Evolutionary conservation across 129 eudicot genomes (phyloP).

Genomic region (Silybum marianum): DNA sequence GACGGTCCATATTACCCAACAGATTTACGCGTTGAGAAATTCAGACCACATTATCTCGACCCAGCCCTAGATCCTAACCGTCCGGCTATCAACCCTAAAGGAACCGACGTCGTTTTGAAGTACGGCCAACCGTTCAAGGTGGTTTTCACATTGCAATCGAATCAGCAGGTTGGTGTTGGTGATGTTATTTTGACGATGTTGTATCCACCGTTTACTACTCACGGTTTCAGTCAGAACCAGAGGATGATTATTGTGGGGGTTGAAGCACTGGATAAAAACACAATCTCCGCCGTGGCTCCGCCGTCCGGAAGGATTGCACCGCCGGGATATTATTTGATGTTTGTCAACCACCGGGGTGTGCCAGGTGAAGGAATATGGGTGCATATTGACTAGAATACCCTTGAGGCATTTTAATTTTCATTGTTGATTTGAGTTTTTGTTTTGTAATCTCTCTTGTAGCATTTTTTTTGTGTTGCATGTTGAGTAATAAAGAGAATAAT

Average conservation of each 20-base stretch:
- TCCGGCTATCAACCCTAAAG: constrained; percentile 32
- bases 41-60: constrained; percentile 70
- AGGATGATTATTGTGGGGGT: constrained; percentile 42
- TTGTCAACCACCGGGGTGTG: constrained; percentile 49
- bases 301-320: constrained; percentile 36
- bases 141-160: neutral
- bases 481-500: too few species aligned
- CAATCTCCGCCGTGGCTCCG: constrained; percentile 27
- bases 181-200: constrained; percentile 49
- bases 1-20: constrained; percentile 48
- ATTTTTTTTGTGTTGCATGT: neutral
- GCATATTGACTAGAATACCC: constrained; percentile 27
- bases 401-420: neutral
- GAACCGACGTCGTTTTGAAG: constrained; percentile 26
- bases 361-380: constrained; percentile 81
- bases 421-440: neutral
- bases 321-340: constrained; percentile 73
- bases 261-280: neutral
- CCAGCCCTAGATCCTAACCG: constrained; percentile 26
- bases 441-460: neutral
- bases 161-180: neutral
- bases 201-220: constrained; percentile 75
- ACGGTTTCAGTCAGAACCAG: constrained; percentile 67
- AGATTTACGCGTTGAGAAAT: constrained; percentile 68
- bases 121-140: constrained; percentile 44